Percentiles rank a stretch among this genome's conserved stretches.
These are phyloP conservation scores for Arthroderma sp. DNA, from an alignment of 2,329 filamentous ascomycete species.

Conservation along the genomic window DNA sequence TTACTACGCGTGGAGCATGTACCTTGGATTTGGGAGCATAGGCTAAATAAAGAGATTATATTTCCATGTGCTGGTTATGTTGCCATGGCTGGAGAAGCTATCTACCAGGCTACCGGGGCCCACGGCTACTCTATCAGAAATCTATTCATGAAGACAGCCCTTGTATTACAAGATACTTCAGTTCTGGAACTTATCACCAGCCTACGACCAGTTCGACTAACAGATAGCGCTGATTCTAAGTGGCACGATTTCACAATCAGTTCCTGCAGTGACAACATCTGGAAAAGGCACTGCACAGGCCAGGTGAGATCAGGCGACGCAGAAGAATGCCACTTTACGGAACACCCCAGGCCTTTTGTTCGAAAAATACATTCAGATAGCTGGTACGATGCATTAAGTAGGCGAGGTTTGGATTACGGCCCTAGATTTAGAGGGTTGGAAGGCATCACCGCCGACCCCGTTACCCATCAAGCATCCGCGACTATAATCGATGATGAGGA, in stretches of 20 bases:
- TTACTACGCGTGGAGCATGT: conserved; percentile 22
- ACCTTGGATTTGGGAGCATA: conserved; percentile 37
- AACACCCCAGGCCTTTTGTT: neutral
- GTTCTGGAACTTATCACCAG: neutral
- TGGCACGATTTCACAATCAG: conserved; percentile 6
- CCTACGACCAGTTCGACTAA: neutral
- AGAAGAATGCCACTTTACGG: neutral
- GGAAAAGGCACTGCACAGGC: neutral
- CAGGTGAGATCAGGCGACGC: neutral
- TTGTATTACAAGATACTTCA: neutral
- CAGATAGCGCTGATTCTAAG: neutral
- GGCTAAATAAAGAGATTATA: conserved; percentile 27
- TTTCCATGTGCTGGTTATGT: conserved; percentile 36
- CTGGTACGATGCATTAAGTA: neutral
- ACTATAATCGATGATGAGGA: neutral
- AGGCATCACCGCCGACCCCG: neutral
- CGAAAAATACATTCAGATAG: neutral
- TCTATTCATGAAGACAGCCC: neutral
- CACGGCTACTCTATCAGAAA: neutral
- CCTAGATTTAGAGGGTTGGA: conserved; percentile 5
- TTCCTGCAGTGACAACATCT: neutral
- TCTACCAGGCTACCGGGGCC: conserved; percentile 6
- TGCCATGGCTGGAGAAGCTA: conserved; percentile 33
- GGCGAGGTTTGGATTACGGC: conserved; percentile 6
- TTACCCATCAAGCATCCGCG: neutral